phyloP scores from a whole-genome alignment of 495 filamentous ascomycete genomes.

The Coniosporium apollinis region DNA sequence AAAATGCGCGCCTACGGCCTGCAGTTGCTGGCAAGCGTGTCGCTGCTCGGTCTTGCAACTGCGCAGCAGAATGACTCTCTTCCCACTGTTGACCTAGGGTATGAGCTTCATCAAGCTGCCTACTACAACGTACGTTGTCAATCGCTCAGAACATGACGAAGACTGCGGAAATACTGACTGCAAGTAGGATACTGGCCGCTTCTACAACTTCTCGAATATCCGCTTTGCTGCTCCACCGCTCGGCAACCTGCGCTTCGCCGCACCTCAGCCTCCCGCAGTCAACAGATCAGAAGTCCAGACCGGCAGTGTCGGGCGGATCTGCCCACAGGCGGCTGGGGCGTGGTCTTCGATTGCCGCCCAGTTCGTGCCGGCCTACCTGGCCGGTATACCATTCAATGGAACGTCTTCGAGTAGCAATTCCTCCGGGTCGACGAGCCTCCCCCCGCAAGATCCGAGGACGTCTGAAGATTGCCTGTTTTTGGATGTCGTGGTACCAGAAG shows the following conservation, averaged over 20 bases:
- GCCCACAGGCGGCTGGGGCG: slow-evolving; percentile 32
- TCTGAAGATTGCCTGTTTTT: slow-evolving; percentile 43
- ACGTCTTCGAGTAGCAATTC: slow-evolving; percentile 14
- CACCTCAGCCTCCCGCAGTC: slow-evolving; percentile 23
- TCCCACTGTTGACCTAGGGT: slow-evolving; percentile 35
- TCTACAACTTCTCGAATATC: slow-evolving; percentile 45
- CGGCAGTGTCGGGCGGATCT: slow-evolving; percentile 30
- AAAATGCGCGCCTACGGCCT: not conserved
- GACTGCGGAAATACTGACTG: no score
- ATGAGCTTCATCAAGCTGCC: slow-evolving; percentile 32
- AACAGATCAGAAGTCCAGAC: slow-evolving; percentile 24
- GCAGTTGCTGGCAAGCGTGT: not conserved
- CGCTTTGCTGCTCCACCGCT: slow-evolving; percentile 40
- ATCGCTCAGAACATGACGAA: no score
- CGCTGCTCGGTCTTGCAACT: not conserved
- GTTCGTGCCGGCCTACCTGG: slow-evolving; percentile 23
- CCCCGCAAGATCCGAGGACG: slow-evolving; percentile 26
- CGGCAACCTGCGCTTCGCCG: slow-evolving; percentile 33
- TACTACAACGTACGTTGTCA: slow-evolving; percentile 27
- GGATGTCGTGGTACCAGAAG: slow-evolving; percentile 23
- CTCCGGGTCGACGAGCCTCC: slow-evolving; percentile 8
- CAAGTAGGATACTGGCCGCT: slow-evolving; percentile 16
- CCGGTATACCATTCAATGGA: slow-evolving; percentile 19
- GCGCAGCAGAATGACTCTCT: slow-evolving; percentile 1
- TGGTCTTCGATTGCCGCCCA: slow-evolving; percentile 24